Evolutionary conservation across 2,329 filamentous ascomycete genomes (phyloP), one percentile per base, ranked within the genome.

Genomic region (Diplodia seriata): DNA sequence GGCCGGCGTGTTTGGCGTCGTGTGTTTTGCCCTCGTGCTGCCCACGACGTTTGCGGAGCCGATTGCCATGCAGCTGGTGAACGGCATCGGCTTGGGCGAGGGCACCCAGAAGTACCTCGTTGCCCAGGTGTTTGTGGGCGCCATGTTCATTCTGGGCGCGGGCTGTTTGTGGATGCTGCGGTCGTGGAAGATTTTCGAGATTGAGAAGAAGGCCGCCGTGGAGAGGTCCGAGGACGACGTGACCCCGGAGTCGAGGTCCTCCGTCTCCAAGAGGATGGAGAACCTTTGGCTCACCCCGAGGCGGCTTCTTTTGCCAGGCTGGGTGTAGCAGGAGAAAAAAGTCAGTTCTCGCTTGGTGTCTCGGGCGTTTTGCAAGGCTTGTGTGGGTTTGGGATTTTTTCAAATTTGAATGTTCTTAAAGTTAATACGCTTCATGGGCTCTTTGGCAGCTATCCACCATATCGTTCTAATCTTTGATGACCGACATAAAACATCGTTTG

Each of bases 41-140:
- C 73, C 73, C 20, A 72, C 72, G 1, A 73, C 72, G 1, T 74
- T 75, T 43, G 73, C 71, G 5, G 73, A 75, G 61, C 65, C 68
- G 7, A 73, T 75, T n/a, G 73, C 73, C 2, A 63, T 75, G 56
- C 57, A 72, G 66, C 51, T 75, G 14, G 72, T 73, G 14, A 67
- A 71, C 9, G 49, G 70, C 2, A 69, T 62, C 8, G 74, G 73
- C 2, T 6, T 51, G 59, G 40, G 43, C 31, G 55, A 26, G 15
- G 64, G 64, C 31, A 43, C 20, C 8, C 23, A n/a, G 9, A 40
- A 51, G 18, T 68, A 68, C 15, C 29, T 68, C 23, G 55, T 43
- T 1, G 47, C 56, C 26, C 66, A 68, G 51, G 26, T 68, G 11
- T 68, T 68, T 40, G 66, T 64, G 29, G 56, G 56, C 23, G 23